Evolutionary conservation across 805 yeast genomes (phyloP).

Genomic region (Candida anglica): DNA sequence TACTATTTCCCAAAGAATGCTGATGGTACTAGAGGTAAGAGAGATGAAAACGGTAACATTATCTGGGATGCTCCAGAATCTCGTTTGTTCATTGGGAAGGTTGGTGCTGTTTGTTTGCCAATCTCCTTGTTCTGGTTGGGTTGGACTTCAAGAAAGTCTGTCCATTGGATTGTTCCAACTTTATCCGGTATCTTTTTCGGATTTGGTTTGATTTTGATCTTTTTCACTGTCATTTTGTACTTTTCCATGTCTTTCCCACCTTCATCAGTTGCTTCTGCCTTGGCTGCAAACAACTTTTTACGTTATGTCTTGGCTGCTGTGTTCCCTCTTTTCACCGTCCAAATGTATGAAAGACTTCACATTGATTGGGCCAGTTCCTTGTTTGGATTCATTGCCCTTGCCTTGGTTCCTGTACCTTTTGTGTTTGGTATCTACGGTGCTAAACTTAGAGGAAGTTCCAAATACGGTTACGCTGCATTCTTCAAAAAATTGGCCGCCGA

Average conservation of each 20-base stretch:
- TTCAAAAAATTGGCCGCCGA: conserved; percentile 16
- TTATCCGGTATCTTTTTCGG: conserved; percentile 80
- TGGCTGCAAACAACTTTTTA: conserved; percentile 81
- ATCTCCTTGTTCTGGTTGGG: conserved; percentile 76
- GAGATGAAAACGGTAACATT: conserved; percentile 53
- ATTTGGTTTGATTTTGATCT: conserved; percentile 66
- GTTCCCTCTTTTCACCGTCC: conserved; percentile 81
- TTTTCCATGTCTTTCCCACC: conserved; percentile 74
- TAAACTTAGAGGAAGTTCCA: conserved; percentile 49
- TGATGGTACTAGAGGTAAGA: conserved; percentile 57
- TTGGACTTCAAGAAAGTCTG: conserved; percentile 60
- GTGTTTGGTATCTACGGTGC: conserved; percentile 59
- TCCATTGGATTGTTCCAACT: conserved; percentile 76
- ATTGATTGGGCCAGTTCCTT: conserved; percentile 78
- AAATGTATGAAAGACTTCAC: conserved; percentile 70
- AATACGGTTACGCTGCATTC: conserved; percentile 55
- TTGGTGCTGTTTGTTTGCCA: conserved; percentile 67
- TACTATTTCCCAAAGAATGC: conserved; percentile 53
- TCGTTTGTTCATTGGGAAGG: conserved; percentile 54
- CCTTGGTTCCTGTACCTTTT: conserved; percentile 75
- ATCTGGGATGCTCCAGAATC: conserved; percentile 58
- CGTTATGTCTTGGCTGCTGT: conserved; percentile 74
- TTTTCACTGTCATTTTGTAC: conserved; percentile 66
- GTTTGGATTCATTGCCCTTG: conserved; percentile 62
- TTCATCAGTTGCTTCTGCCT: conserved; percentile 73